Percentiles rank a stretch among this genome's conserved stretches.
Evolutionary conservation across 441 rosid species (phyloP).

Genomic region (Corymbia calophylla): DNA sequence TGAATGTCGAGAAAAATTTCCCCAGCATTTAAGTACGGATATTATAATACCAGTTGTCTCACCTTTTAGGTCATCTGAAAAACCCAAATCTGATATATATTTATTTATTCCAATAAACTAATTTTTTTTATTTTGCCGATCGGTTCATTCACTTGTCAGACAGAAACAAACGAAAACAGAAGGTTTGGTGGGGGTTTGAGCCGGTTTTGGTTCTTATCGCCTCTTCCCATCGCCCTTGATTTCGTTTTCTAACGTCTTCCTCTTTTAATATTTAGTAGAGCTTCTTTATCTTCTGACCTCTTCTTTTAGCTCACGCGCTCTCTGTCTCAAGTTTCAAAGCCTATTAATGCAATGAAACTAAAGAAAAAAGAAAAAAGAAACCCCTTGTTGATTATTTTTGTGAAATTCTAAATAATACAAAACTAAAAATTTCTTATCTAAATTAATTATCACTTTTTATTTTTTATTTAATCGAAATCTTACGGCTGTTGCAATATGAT

Average conservation of each 20-base stretch:
- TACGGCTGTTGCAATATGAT: not conserved
- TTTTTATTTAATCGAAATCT: not conserved
- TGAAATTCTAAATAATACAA: not conserved
- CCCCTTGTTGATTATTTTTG: not conserved
- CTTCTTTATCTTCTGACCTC: not conserved
- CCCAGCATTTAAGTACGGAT: not conserved
- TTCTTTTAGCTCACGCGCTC: not conserved
- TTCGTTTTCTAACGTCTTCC: not conserved
- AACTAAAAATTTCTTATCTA: not conserved
- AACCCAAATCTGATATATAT: not conserved
- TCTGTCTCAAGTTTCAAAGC: not conserved
- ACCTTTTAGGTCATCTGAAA: not conserved
- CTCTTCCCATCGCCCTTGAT: not conserved
- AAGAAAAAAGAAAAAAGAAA: not conserved
- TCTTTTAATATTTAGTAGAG: not conserved
- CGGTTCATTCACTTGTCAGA: not conserved
- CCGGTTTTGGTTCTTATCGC: conserved; percentile 7
- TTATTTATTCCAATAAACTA: not conserved
- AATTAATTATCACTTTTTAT: not conserved
- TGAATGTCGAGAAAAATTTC: not conserved
- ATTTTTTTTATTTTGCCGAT: not conserved
- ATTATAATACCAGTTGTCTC: not conserved
- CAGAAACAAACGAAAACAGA: not conserved
- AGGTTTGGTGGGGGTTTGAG: not conserved
- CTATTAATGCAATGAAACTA: not conserved